Percentiles rank a stretch among this genome's conserved stretches.
Conservation (phyloP, 345 rosid genomes). For the Citrus hindsii region DNA sequence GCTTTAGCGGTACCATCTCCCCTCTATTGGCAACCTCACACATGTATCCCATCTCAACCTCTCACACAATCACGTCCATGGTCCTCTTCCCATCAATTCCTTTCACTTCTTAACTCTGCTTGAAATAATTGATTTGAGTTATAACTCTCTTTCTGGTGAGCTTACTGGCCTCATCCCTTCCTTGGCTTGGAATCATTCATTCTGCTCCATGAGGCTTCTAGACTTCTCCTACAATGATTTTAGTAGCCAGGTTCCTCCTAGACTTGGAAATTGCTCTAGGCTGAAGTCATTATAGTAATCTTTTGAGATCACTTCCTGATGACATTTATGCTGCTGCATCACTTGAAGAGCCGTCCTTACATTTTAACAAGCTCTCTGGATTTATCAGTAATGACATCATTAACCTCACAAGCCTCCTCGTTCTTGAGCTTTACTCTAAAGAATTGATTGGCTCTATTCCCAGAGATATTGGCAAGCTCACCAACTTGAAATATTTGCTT, state of each 20-base stretch:
- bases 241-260: background rate
- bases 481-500: background rate
- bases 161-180: too few species aligned
- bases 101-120: too few species aligned
- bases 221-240: conserved; percentile 14
- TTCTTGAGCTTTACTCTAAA: conserved; percentile 2
- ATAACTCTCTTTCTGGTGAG: too few species aligned
- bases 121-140: too few species aligned
- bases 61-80: conserved; percentile 2
- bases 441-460: background rate
- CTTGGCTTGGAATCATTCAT: too few species aligned
- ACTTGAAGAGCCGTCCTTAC: background rate
- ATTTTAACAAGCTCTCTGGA: conserved; percentile 4
- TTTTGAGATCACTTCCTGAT: conserved; percentile 4
- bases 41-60: background rate
- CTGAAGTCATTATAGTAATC: conserved; percentile 4
- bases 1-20: background rate
- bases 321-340: background rate
- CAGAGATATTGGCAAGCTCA: background rate
- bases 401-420: background rate
- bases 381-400: background rate
- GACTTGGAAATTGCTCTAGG: background rate
- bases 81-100: too few species aligned
- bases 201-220: background rate
- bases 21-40: background rate